phyloP scores from a whole-genome alignment of 176 grass and related monocot genomes.

The Zizania latifolia region DNA sequence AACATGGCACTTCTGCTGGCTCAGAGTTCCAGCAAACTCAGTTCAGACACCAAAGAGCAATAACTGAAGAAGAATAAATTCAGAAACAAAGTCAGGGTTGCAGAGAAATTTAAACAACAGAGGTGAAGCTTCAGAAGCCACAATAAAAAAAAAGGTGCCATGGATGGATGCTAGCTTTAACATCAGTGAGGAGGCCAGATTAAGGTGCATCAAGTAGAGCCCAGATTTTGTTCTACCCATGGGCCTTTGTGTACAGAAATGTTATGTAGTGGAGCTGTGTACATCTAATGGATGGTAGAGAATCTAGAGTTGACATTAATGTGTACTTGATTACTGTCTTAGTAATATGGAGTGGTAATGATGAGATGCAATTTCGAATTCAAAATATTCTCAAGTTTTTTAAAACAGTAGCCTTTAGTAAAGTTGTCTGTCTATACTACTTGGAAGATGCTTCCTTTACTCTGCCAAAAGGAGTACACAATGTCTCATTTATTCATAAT shows the following conservation, averaged over 20 bases:
- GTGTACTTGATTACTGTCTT: slow-evolving; percentile 13
- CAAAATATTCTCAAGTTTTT: background rate
- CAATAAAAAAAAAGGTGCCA: background rate
- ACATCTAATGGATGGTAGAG: slow-evolving; percentile 23
- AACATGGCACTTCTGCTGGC: background rate
- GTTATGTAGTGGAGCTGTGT: slow-evolving; percentile 27
- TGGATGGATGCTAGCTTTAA: slow-evolving; percentile 5
- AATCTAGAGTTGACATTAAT: slow-evolving; percentile 37
- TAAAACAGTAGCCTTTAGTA: background rate
- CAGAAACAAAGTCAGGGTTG: background rate
- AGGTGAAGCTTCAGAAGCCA: background rate
- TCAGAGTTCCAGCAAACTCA: background rate
- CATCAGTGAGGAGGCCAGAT: background rate
- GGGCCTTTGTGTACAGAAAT: slow-evolving; percentile 36
- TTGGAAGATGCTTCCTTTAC: background rate
- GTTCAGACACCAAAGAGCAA: background rate
- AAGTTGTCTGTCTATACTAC: background rate
- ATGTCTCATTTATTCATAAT: background rate
- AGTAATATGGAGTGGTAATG: slow-evolving; percentile 6
- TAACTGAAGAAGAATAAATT: background rate
- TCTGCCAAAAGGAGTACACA: background rate
- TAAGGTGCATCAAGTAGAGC: slow-evolving; percentile 15
- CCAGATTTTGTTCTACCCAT: slow-evolving; percentile 44
- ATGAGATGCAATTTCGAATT: slow-evolving; percentile 12
- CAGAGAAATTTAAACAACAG: background rate